phyloP scores from a whole-genome alignment of 1,284 basidiomycete genomes.

The Singerocomus rubriflavus region DNA sequence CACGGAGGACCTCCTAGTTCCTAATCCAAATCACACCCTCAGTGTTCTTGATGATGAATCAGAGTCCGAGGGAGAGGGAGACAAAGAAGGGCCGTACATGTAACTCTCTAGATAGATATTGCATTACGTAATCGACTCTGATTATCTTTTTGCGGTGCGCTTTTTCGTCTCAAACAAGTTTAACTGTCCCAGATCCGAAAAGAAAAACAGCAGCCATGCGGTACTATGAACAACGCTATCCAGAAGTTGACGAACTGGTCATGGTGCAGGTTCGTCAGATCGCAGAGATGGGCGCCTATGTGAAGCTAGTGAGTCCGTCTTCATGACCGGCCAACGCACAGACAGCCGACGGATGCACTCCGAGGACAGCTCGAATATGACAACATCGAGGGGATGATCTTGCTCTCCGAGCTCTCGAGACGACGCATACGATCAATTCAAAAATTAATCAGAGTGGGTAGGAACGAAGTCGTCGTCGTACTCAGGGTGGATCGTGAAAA shows the following conservation, averaged over 20 bases:
- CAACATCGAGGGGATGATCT: slow-evolving; percentile 99
- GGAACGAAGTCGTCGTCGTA: slow-evolving; percentile 99
- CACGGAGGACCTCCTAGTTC: slow-evolving; percentile 31
- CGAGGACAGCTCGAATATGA: slow-evolving; percentile 90
- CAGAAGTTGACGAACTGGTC: slow-evolving; percentile 94
- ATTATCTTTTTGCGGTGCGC: not conserved
- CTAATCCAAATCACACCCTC: slow-evolving; percentile 30
- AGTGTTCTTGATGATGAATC: slow-evolving; percentile 4
- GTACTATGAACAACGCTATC: slow-evolving; percentile 79
- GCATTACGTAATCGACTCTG: slow-evolving; percentile 2
- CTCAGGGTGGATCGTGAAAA: slow-evolving; percentile 99
- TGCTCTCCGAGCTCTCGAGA: slow-evolving; percentile 94
- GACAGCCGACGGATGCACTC: not conserved
- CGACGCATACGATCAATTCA: slow-evolving; percentile 98
- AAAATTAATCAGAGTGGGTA: slow-evolving; percentile 95
- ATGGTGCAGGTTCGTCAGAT: slow-evolving; percentile 99
- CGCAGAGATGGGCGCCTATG: slow-evolving; percentile 99
- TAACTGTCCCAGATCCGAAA: not conserved
- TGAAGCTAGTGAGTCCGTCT: slow-evolving; percentile 79
- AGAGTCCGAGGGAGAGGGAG: slow-evolving; percentile 13
- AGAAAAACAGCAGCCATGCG: slow-evolving; percentile 49
- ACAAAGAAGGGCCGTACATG: slow-evolving; percentile 1
- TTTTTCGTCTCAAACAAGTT: not conserved
- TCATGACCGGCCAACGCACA: not conserved
- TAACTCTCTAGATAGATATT: no score